A percentile compares a stretch with the other conserved stretches of the same genome.
These are phyloP conservation scores for Porphyrellus cyaneotinctus DNA, from an alignment of 768 basidiomycete species.

Conservation along the genomic window DNA sequence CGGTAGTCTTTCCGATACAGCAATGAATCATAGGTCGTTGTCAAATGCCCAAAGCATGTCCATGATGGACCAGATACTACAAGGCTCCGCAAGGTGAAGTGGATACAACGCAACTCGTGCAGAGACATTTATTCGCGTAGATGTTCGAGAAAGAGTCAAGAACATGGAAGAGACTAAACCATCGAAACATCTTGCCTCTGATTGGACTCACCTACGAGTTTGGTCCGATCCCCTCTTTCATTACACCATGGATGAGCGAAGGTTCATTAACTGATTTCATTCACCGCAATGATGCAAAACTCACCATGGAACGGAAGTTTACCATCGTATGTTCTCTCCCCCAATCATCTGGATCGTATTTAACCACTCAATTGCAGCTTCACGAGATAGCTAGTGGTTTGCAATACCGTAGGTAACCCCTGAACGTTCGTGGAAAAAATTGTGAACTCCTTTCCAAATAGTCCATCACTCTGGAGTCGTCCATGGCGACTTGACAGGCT, in stretches of 20 bases:
- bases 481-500: constrained; percentile 16
- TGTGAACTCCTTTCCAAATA: neutral
- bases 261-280: constrained; percentile 9
- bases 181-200: constrained; percentile 11
- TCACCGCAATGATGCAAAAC: neutral
- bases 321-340: neutral
- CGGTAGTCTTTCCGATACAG: neutral
- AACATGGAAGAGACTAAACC: constrained; percentile 2
- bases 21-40: constrained; percentile 3
- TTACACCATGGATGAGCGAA: constrained; percentile 15
- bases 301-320: constrained; percentile 4
- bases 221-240: constrained; percentile 6
- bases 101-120: neutral
- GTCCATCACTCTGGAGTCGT: constrained; percentile 9
- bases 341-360: neutral
- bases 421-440: neutral
- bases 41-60: constrained; percentile 8
- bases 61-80: neutral
- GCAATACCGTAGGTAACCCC: constrained; percentile 7
- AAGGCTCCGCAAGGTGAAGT: constrained; percentile 8
- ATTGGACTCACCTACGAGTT: constrained; percentile 11
- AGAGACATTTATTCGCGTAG: neutral
- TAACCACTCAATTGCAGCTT: constrained; percentile 1
- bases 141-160: constrained; percentile 8
- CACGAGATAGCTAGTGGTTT: constrained; percentile 9